A percentile compares a stretch with the other conserved stretches of the same genome.
These are phyloP conservation scores for Syzygium syzygioides DNA, from an alignment of 441 rosid genomes.

Conservation along the genomic window DNA sequence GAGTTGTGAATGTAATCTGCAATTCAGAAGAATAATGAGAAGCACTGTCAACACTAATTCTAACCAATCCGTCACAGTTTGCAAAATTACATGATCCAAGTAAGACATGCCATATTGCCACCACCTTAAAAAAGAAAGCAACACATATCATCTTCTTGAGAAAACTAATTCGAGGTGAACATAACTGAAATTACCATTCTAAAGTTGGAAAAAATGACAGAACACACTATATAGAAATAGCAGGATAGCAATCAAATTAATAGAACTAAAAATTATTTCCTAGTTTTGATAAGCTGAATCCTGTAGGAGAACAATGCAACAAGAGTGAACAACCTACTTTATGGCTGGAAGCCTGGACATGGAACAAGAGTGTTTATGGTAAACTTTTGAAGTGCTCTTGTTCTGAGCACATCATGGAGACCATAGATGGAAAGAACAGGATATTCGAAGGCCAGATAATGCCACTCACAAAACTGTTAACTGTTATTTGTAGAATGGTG, in stretches of 20 bases:
- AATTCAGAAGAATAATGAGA: not conserved
- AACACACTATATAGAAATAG: not conserved
- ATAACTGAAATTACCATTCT: not conserved
- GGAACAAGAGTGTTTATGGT: not conserved
- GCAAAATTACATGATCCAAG: not conserved
- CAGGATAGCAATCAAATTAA: not conserved
- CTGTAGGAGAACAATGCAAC: not conserved
- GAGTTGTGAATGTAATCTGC: not conserved
- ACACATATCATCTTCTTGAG: not conserved
- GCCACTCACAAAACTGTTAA: not conserved
- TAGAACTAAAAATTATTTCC: not conserved
- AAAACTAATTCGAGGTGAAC: not conserved
- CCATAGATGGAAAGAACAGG: not conserved
- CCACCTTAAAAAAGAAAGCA: not conserved
- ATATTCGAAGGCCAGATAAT: not conserved
- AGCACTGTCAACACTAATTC: not conserved
- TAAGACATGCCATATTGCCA: not conserved
- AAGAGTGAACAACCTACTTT: not conserved
- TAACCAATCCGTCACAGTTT: not conserved
- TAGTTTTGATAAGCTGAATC: not conserved
- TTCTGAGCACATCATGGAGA: not conserved
- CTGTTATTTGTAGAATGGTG: not conserved
- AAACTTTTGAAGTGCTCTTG: not conserved
- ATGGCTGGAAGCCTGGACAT: not conserved
- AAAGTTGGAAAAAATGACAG: not conserved